Base-by-base conservation (phyloP, 768 basidiomycete species). In the Chalciporus pseudorubinellus region DNA sequence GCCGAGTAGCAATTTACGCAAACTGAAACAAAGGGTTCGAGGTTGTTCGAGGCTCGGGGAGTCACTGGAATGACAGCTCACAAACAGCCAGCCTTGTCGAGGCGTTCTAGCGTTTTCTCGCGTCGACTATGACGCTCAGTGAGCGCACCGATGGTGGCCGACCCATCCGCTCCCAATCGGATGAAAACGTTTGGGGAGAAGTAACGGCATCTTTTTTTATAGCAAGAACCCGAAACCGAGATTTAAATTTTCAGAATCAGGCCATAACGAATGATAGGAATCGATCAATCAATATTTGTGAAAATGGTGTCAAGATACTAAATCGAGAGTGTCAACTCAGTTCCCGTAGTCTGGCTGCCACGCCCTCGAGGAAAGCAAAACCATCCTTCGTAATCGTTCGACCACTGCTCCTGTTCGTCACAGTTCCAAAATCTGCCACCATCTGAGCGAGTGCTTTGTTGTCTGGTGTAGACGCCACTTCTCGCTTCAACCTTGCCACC, bases 311-410 rank as follows among this genome's bases (percentile, higher is more conserved):
- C 39, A 41, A 36, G 36, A 11, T 16, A 8, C 26, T 11, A 40
- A 39, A 16, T 24, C 16, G 12, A 20, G 38, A 39, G n/a, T 20
- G 14, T 58, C 44, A 58, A 31, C 46, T 49, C 51, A 70, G 39
- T 8, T 43, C 70, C 57, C 69, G 72, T 52, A 90, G 66, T 56
- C 82, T 72, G 39, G 70, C 75, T 3, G 82, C 77, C 40, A 89
- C 62, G 33, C 80, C 80, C 46, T 84, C 81, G 44, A 89, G 68
- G 62, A 89, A 89, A 10, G 75, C 76, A 59, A 89, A 78, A 33
- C 85, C 87, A 59, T 88, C 85, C 77, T 90, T 91, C 29, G 87
- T 89, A 48, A 91, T 74, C 44, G 83, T 88, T 56, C 85, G 75
- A 38, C 85, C 83, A 33, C 74, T 82, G 59, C 82, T 84, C 63